phyloP scores from a whole-genome alignment of 495 filamentous ascomycete species.

The Tuber calosporum region DNA sequence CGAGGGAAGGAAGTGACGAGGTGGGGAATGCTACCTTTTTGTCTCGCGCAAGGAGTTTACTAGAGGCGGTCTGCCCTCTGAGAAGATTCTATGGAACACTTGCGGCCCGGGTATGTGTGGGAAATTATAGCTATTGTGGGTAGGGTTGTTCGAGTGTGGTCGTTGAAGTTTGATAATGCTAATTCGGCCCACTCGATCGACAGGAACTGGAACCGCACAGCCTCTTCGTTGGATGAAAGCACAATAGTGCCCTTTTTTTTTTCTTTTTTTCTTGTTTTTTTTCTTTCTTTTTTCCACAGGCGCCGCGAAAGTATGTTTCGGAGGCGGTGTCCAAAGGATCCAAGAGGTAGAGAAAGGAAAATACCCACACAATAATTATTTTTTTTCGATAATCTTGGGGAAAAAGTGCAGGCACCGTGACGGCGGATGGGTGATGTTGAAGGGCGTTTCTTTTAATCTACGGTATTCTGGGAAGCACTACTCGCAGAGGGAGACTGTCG shows the following conservation, averaged over 20 bases:
- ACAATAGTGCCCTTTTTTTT: not conserved
- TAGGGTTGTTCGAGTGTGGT: not conserved
- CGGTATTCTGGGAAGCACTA: not conserved
- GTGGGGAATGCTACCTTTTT: slow-evolving; percentile 7
- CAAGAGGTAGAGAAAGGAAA: not conserved
- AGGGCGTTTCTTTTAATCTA: not conserved
- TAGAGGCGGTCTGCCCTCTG: not conserved
- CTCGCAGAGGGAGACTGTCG: not conserved
- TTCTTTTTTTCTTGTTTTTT: not conserved
- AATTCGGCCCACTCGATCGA: not conserved
- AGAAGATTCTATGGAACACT: slow-evolving; percentile 4
- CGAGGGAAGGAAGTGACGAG: slow-evolving; percentile 16
- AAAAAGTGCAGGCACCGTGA: not conserved
- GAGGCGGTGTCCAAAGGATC: not conserved
- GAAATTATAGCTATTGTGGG: not conserved
- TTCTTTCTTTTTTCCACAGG: not conserved
- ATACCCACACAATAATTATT: not conserved
- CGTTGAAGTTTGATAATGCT: not conserved
- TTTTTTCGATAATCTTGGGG: slow-evolving; percentile 1
- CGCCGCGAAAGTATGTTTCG: not conserved
- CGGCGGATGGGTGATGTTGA: not conserved
- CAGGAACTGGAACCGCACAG: not conserved
- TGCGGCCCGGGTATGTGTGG: not conserved
- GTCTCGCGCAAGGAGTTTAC: not conserved
- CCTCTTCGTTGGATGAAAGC: not conserved